Conservation (phyloP, 257 asterid genomes). For the Rubia yunnanensis region DNA sequence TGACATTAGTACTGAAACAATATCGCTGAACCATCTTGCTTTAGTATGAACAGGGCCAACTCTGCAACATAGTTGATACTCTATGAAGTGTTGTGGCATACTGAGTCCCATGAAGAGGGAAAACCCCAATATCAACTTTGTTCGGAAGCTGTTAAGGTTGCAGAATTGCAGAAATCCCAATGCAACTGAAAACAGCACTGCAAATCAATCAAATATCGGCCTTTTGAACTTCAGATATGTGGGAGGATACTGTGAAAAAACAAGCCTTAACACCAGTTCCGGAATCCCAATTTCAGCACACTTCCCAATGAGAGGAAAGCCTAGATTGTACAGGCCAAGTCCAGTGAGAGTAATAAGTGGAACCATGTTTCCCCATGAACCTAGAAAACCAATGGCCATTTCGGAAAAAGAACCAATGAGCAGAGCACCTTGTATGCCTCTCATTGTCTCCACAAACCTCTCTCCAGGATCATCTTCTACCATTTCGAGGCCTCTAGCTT, state of each 20-base stretch:
- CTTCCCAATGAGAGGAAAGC: conserved; percentile 55
- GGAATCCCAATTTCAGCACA: conserved; percentile 69
- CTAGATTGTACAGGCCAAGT: conserved; percentile 62
- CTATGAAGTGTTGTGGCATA: conserved; percentile 53
- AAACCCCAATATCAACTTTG: conserved; percentile 53
- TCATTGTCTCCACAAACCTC: conserved; percentile 66
- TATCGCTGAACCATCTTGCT: conserved; percentile 49
- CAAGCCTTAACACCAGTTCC: conserved; percentile 35
- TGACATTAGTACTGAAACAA: conserved; percentile 33
- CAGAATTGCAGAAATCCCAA: conserved; percentile 70
- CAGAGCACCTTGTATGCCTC: conserved; percentile 70
- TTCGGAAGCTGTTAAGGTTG: conserved; percentile 71
- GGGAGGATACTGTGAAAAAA: conserved; percentile 64
- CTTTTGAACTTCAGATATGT: conserved; percentile 34
- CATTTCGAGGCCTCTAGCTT: conserved; percentile 26
- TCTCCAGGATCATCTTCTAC: conserved; percentile 28
- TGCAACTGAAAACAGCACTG: conserved; percentile 45
- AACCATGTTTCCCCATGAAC: conserved; percentile 71
- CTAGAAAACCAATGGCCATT: conserved; percentile 50
- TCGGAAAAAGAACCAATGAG: conserved; percentile 54
- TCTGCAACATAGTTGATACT: conserved; percentile 24
- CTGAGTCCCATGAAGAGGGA: conserved; percentile 64
- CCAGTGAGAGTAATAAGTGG: conserved; percentile 66
- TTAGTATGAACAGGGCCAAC: conserved; percentile 36
- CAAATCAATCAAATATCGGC: conserved; percentile 48